phyloP scores from a whole-genome alignment of 768 basidiomycete genomes.

The Cyclocybe aegerita region DNA sequence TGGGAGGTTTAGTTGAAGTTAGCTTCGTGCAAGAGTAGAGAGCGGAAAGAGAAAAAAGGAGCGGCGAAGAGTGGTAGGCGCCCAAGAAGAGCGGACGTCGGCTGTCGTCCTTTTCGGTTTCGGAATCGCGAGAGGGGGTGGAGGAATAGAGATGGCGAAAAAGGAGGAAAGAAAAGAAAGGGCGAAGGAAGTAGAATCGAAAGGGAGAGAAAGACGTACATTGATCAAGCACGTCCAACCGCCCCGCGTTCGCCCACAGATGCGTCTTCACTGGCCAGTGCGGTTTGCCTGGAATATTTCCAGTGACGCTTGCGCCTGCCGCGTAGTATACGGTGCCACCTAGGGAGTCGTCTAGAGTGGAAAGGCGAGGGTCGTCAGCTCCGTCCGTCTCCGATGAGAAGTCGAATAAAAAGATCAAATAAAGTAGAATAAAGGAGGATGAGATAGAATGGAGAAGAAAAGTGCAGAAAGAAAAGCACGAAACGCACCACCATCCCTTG shows the following conservation, averaged over 20 bases:
- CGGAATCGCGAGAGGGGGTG: slow-evolving; percentile 7
- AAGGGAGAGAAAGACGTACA: slow-evolving; percentile 37
- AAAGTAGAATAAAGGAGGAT: background rate
- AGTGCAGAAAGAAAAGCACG: background rate
- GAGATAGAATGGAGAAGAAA: background rate
- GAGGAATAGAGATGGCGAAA: too few species aligned
- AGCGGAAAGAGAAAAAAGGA: too few species aligned
- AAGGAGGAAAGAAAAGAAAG: slow-evolving; percentile 13
- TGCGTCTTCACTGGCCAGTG: slow-evolving; percentile 89
- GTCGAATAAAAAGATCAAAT: background rate
- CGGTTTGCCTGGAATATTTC: slow-evolving; percentile 66
- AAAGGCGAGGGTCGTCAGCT: too few species aligned
- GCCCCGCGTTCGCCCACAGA: slow-evolving; percentile 78
- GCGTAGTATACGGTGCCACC: slow-evolving; percentile 87
- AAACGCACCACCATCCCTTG: slow-evolving; percentile 65
- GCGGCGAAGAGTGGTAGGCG: too few species aligned
- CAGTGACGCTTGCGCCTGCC: slow-evolving; percentile 71
- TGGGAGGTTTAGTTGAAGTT: slow-evolving; percentile 1
- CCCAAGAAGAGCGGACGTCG: too few species aligned
- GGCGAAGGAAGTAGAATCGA: slow-evolving; percentile 1
- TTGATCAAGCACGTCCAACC: slow-evolving; percentile 60
- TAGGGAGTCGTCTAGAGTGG: slow-evolving; percentile 66
- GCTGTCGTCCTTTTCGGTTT: too few species aligned
- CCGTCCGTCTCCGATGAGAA: background rate
- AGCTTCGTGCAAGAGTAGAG: background rate